Evolutionary conservation across 495 filamentous ascomycete species (phyloP), one percentile per base, ranked within the genome.

Genomic region (Saxispiralis lemnorum): DNA sequence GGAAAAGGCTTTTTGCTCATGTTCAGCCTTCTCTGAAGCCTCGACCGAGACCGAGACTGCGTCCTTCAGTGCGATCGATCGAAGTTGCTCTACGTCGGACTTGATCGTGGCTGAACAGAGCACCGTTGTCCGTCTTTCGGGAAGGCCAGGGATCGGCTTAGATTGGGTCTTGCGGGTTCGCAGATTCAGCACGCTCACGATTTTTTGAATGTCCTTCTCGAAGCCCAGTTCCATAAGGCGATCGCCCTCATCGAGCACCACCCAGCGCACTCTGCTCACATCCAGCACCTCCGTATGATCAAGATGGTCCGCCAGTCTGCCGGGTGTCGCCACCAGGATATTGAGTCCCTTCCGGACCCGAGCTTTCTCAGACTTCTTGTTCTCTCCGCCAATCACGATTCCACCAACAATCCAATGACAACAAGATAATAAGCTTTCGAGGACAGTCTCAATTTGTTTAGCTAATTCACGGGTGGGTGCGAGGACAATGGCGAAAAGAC

Each of bases 101-200:
- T 94, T 94, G 76, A 97, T 79, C 1, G 89, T 97, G 9, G 89
- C 89, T 6, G 86, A 95, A 58, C 89, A 96, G 7, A 97, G 67
- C n/a, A 94, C 70, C 0, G 87, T 96, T 0, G 82, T 82, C 45
- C 89, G 67, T 47, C 77, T 71, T 19, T 69, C 66, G 0, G 92
- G 92, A 6, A 97, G 64, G 6, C 65, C 74, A 41, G 55, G 50
- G 9, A 60, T 56, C 15, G 44, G 45, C 18, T 24, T 52, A 43
- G 31, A 66, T 48, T 35, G 67, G 38, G 37, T 38, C 31, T 39
- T 53, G 45, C 59, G 33, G 68, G 63, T 59, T 24, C 71, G 64
- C 35, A 65, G 49, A 40, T 76, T 68, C 49, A 93, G 76, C 55
- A 83, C 85, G 47, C 73, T 63, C 6, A 96, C 72, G 53, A 96